phyloP scores from a whole-genome alignment of 768 basidiomycete species.

The Suillus tomentosus region DNA sequence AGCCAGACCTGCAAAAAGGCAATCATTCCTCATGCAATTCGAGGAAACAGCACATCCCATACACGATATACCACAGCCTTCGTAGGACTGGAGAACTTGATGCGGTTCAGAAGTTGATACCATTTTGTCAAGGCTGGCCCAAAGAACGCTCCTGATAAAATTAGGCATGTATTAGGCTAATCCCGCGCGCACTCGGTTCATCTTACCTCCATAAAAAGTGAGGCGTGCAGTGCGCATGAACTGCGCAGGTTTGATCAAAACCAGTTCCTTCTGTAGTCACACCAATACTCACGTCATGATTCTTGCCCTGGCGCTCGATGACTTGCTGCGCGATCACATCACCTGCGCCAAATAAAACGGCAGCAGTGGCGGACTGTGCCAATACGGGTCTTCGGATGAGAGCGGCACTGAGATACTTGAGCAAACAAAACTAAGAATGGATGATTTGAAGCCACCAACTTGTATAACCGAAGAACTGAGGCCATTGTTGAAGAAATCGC shows the following conservation, averaged over 20 bases:
- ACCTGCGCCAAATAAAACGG: slow-evolving; percentile 69
- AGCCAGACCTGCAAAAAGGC: slow-evolving; percentile 62
- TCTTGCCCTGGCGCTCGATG: slow-evolving; percentile 67
- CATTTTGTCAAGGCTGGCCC: slow-evolving; percentile 83
- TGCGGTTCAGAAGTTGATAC: slow-evolving; percentile 71
- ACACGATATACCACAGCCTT: slow-evolving; percentile 65
- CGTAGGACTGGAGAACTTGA: slow-evolving; percentile 65
- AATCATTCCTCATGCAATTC: not conserved
- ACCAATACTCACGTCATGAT: slow-evolving; percentile 68
- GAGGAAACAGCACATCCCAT: slow-evolving; percentile 21
- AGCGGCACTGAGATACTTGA: slow-evolving; percentile 44
- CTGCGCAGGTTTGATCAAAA: slow-evolving; percentile 32
- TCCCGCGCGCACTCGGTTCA: not conserved
- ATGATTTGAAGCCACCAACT: slow-evolving; percentile 25
- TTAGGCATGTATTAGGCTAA: slow-evolving; percentile 2
- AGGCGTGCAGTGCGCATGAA: slow-evolving; percentile 63
- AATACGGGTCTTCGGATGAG: slow-evolving; percentile 64
- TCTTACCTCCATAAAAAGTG: slow-evolving; percentile 70
- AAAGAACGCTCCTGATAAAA: slow-evolving; percentile 60
- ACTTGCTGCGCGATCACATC: slow-evolving; percentile 87
- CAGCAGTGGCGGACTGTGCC: slow-evolving; percentile 65
- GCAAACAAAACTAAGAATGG: slow-evolving; percentile 10
- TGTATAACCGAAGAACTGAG: slow-evolving; percentile 45
- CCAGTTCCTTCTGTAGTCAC: not conserved
- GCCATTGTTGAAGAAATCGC: slow-evolving; percentile 37